A percentile compares a stretch with the other conserved stretches of the same genome.
These are phyloP conservation scores for Jamesozyma rosinii DNA, from an alignment of 805 yeast species.

Conservation along the genomic window DNA sequence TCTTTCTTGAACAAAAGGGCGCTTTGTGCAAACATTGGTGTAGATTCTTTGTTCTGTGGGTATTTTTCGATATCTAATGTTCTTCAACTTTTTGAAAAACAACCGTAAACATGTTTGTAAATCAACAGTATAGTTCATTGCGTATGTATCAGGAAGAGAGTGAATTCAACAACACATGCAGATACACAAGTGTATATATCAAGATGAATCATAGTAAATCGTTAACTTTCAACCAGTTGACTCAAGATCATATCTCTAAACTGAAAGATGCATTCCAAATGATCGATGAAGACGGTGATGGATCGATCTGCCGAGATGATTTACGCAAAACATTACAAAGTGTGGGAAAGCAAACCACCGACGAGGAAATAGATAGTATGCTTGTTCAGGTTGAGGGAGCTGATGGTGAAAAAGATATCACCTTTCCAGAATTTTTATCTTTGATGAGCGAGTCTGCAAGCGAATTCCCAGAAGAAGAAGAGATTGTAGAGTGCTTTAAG, in stretches of 20 bases:
- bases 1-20: too few relatives aligned
- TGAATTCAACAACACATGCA: too few relatives aligned
- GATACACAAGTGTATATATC: too few relatives aligned
- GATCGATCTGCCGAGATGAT: slow-evolving; percentile 47
- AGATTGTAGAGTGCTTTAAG: slow-evolving; percentile 50
- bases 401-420: slow-evolving; percentile 26
- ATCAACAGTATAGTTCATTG: too few relatives aligned
- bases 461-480: slow-evolving; percentile 43
- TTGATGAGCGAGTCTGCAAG: slow-evolving; percentile 49
- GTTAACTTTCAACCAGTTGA: slow-evolving; percentile 36
- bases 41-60: too few relatives aligned
- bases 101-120: too few relatives aligned
- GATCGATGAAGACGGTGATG: slow-evolving; percentile 77
- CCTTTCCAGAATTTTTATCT: slow-evolving; percentile 58
- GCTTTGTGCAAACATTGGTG: too few relatives aligned
- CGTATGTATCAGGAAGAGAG: too few relatives aligned
- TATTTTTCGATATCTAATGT: too few relatives aligned
- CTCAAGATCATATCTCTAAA: slow-evolving; percentile 54
- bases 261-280: slow-evolving; percentile 68
- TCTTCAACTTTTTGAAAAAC: too few relatives aligned
- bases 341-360: slow-evolving; percentile 39
- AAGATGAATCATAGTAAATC: slow-evolving; percentile 25
- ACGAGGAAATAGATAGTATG: slow-evolving; percentile 43
- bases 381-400: slow-evolving; percentile 19
- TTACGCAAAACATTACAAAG: slow-evolving; percentile 44